phyloP scores from a whole-genome alignment of 2,329 filamentous ascomycete genomes.

The Colletotrichum sp. region DNA sequence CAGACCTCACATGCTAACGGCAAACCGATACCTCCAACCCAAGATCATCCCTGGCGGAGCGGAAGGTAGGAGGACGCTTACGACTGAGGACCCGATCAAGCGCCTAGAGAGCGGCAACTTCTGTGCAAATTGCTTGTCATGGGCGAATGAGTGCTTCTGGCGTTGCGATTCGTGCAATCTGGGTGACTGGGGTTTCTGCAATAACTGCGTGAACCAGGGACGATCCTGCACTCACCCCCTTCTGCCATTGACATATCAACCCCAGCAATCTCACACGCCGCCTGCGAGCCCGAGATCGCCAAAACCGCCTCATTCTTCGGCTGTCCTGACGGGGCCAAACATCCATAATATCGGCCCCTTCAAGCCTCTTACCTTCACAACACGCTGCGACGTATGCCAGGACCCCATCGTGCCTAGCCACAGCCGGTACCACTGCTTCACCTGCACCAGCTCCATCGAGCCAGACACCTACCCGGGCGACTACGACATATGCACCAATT shows the following conservation, averaged over 20 bases:
- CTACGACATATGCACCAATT: conserved; percentile 83
- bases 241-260: conserved; percentile 73
- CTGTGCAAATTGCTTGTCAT: conserved; percentile 76
- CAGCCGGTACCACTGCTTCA: conserved; percentile 80
- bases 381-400: conserved; percentile 80
- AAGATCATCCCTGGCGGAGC: conserved; percentile 54
- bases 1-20: conserved; percentile 62
- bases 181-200: conserved; percentile 95
- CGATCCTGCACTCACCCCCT: conserved; percentile 82
- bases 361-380: conserved; percentile 73
- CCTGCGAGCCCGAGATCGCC: conserved; percentile 47
- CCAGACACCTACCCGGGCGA: conserved; percentile 66
- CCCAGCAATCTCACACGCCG: conserved; percentile 37
- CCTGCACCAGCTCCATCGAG: conserved; percentile 63
- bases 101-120: conserved; percentile 82
- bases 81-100: conserved; percentile 69
- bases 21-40: conserved; percentile 61
- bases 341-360: conserved; percentile 59
- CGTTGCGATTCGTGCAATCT: conserved; percentile 86
- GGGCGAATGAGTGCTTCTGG: conserved; percentile 88
- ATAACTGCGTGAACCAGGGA: conserved; percentile 83
- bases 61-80: conserved; percentile 62
- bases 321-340: conserved; percentile 52
- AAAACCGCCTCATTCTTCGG: conserved; percentile 50
- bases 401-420: conserved; percentile 72